phyloP scores from a whole-genome alignment of 495 filamentous ascomycete species.

The Penicillium macrosclerotiorum region DNA sequence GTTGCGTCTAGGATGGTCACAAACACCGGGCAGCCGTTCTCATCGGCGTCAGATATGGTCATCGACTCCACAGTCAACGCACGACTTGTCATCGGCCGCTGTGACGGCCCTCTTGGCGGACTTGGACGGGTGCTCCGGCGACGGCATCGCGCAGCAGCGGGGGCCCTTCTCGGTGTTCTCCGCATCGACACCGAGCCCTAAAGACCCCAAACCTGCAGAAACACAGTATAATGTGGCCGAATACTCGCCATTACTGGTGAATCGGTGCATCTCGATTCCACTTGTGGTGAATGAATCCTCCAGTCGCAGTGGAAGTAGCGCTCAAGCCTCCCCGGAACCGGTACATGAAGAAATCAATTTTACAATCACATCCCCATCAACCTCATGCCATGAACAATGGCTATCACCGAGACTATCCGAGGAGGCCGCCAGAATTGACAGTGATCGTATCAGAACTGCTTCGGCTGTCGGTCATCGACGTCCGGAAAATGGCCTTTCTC shows the following conservation, averaged over 20 bases:
- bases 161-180: conserved; percentile 28
- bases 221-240: neutral
- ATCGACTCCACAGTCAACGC: conserved; percentile 1
- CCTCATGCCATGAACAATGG: neutral
- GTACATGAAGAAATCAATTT: neutral
- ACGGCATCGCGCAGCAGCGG: conserved; percentile 17
- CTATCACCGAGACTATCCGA: neutral
- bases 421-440: neutral
- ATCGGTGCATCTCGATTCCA: neutral
- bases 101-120: conserved; percentile 20
- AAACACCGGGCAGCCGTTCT: conserved; percentile 15
- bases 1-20: conserved; percentile 25
- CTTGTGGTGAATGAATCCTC: neutral
- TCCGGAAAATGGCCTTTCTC: neutral
- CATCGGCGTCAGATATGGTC: conserved; percentile 18
- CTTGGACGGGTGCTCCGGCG: conserved; percentile 17
- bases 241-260: neutral
- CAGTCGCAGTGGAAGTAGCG: too few relatives aligned
- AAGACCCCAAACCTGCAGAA: neutral
- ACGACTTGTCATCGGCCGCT: conserved; percentile 16
- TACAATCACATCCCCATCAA: neutral
- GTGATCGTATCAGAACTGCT: neutral
- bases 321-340: neutral
- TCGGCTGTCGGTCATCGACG: neutral
- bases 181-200: neutral